These are phyloP conservation scores for Emericellopsis atlantica DNA, from an alignment of 2,329 filamentous ascomycete genomes.

Conservation along the genomic window DNA sequence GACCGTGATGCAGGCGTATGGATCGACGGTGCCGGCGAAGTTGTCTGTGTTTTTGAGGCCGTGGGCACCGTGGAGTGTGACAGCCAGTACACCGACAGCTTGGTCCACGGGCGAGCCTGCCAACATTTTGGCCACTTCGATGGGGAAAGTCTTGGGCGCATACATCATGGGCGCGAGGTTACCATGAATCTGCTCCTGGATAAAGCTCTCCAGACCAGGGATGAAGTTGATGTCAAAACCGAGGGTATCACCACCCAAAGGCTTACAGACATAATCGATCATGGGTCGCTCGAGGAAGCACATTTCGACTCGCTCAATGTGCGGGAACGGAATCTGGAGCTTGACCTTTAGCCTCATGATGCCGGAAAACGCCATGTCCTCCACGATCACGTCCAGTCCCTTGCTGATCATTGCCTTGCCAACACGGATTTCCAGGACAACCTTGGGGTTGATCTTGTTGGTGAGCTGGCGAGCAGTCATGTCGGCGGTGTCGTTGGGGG, in stretches of 20 bases:
- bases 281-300: slow-evolving; percentile 82
- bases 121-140: slow-evolving; percentile 97
- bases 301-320: slow-evolving; percentile 89
- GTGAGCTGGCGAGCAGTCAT: slow-evolving; percentile 82
- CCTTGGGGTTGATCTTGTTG: slow-evolving; percentile 94
- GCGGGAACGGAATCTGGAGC: slow-evolving; percentile 88
- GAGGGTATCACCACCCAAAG: slow-evolving; percentile 85
- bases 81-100: slow-evolving; percentile 83
- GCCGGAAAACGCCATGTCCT: slow-evolving; percentile 93
- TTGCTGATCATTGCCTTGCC: slow-evolving; percentile 97
- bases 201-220: slow-evolving; percentile 84
- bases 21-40: slow-evolving; percentile 83
- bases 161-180: slow-evolving; percentile 98
- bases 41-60: slow-evolving; percentile 93
- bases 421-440: slow-evolving; percentile 86
- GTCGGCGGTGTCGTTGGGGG: slow-evolving; percentile 84
- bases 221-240: slow-evolving; percentile 99
- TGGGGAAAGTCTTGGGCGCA: slow-evolving; percentile 90
- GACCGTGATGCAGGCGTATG: slow-evolving; percentile 74
- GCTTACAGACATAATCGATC: slow-evolving; percentile 97
- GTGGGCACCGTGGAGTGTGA: slow-evolving; percentile 83
- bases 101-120: slow-evolving; percentile 89
- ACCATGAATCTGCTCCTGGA: slow-evolving; percentile 89
- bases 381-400: slow-evolving; percentile 91
- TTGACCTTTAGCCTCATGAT: slow-evolving; percentile 97